Evolutionary conservation across 148 eudicot genomes (phyloP), one percentile per base, ranked within the genome.

Genomic region (Amaranthus hypochondriacus): DNA sequence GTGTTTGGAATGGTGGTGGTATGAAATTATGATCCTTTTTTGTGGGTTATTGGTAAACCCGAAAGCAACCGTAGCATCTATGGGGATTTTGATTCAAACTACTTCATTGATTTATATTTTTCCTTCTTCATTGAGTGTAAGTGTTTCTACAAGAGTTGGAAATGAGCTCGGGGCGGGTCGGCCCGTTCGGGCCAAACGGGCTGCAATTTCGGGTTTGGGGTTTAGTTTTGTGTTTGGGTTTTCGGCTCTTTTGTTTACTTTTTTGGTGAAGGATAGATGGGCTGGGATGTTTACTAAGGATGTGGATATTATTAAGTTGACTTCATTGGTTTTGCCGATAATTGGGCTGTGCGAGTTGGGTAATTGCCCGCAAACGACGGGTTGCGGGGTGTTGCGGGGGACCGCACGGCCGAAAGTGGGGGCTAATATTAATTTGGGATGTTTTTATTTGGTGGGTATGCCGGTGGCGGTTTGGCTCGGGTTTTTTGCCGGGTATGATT

Each of bases 1-100:
- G 0, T 92, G 97, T 59, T 83, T 92, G 3, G 97, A 92, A 64
- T 92, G 97, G 95, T 89, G 97, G 97, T 92, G 95, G 97, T 92
- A 92, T 62, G 97, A 92, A 55, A 89, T 92, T 70, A 92, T 92
- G 87, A 92, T 87, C 55, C 65, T 92, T 49, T 82, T 92, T 1
- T 92, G 95, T 59, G 92, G 92, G 48, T 73, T 84, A 39, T 73
- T 92, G 0, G 4, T 61, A 4, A 83, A 85, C 83, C 94, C 97
- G 0, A 85, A 68, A 61, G 84, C 88, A 6, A 80, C 92, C 0
- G 90, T 91, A 2, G 90, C 93, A 0, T 86, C 97, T 13, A 88
- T 89, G 94, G 97, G 94, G 0, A 82, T 91, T 42, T 66, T 91
- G 6, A 91, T 91, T 75, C 97, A 91, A 73, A 87, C 85, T 21